Evolutionary conservation across 2,329 filamentous ascomycete species (phyloP), one percentile per base, ranked within the genome.

Genomic region (Epichloe typhina): DNA sequence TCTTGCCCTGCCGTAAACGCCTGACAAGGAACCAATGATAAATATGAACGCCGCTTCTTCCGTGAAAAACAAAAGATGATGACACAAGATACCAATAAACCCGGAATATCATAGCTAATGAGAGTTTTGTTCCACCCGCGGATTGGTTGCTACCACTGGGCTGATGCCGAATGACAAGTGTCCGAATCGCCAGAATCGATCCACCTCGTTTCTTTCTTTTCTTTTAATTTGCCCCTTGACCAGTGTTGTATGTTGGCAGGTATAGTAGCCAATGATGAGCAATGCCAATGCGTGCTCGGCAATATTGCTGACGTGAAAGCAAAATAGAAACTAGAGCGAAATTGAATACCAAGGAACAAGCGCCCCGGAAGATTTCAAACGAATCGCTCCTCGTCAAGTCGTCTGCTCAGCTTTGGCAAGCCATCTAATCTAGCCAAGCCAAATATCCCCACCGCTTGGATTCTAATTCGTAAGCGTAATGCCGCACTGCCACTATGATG

Each of bases 1-100:
- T 56, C 57, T 53, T 54, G 52, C 59, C 60, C 58, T 59, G 55
- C 61, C 50, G 26, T 54, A 55, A 66, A 66, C 64, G 63, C 64
- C 64, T 58, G 51, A 56, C 59, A 56, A 58, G 11, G 39, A 26
- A 21, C 33, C 26, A 31, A 49, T 11, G 55, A 60, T 54, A 41
- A 53, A 52, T 42, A 42, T 42, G 9, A 21, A 58, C 59, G 58
- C 60, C 62, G 50, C 50, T 53, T 46, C 52, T 58, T 15, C 56
- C 60, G 52, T 50, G 31, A 41, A 21, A 13, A 15, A 19, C 2
- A 19, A 23, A 23, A 23, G 1, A 42, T 23, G 11, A 21, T 21
- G 19, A 19, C 40, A 42, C 3, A 21, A 23, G 21, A 23, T 17
- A 41, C n/a, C 17, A 17, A 41, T 31, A 2, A 41, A 41, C 5